phyloP scores from a whole-genome alignment of 495 filamentous ascomycete species.

The Aspergillus biplanus region DNA sequence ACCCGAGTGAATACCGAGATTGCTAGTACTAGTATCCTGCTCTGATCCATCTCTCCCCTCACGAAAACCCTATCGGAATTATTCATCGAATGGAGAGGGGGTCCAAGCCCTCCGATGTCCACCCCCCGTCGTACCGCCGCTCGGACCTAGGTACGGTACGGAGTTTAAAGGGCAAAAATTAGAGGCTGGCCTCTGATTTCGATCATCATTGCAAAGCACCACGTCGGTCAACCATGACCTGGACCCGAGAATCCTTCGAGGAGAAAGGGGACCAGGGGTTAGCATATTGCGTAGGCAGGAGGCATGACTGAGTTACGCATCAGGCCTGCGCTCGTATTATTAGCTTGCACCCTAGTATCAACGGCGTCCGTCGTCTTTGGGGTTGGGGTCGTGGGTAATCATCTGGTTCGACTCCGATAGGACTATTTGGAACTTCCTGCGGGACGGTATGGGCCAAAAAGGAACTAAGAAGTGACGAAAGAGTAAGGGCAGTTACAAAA shows the following conservation, averaged over 20 bases:
- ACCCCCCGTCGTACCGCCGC: slow-evolving; percentile 7
- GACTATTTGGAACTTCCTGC: background rate
- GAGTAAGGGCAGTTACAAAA: slow-evolving; percentile 4
- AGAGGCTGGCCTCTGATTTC: background rate
- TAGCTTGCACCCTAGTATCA: slow-evolving; percentile 3
- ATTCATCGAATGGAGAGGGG: slow-evolving; percentile 6
- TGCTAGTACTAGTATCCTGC: slow-evolving; percentile 1
- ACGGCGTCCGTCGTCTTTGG: slow-evolving; percentile 7
- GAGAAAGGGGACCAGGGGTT: background rate
- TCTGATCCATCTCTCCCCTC: background rate
- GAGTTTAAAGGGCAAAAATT: slow-evolving; percentile 1
- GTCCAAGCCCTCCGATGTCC: background rate
- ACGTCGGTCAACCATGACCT: slow-evolving; percentile 5
- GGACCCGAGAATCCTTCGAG: slow-evolving; percentile 12
- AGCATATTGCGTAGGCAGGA: background rate
- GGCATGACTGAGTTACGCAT: background rate
- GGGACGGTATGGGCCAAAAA: slow-evolving; percentile 10
- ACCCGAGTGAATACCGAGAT: slow-evolving; percentile 39
- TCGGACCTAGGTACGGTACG: slow-evolving; percentile 20
- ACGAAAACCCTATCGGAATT: slow-evolving; percentile 1
- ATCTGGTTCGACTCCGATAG: slow-evolving; percentile 13
- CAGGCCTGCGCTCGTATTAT: background rate
- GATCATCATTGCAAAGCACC: slow-evolving; percentile 11
- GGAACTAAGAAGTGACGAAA: slow-evolving; percentile 1
- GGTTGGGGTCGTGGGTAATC: background rate